phyloP scores from a whole-genome alignment of 164 flowering plant species.

The Cinnamomum micranthum region DNA sequence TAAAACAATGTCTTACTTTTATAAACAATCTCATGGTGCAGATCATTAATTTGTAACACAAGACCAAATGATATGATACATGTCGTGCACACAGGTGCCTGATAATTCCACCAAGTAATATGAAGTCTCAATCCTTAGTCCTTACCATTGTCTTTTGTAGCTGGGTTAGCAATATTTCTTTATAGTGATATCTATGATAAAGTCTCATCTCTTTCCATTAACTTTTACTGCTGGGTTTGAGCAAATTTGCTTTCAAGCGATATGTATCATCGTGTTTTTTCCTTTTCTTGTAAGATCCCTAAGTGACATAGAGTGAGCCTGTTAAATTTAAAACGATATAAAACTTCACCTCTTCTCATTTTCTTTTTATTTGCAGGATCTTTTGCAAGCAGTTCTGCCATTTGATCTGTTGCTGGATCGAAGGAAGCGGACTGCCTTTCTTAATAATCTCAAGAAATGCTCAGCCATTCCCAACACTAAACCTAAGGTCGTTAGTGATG shows the following conservation, averaged over 20 bases:
- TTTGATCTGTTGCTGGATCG: conserved; percentile 79
- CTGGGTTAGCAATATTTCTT: too few relatives aligned
- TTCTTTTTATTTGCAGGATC: conserved; percentile 52
- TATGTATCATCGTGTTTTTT: not conserved
- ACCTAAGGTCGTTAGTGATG: conserved; percentile 74
- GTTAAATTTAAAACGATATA: too few relatives aligned
- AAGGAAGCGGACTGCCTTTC: conserved; percentile 52
- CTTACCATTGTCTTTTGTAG: too few relatives aligned
- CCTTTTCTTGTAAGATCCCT: not conserved
- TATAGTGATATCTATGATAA: too few relatives aligned
- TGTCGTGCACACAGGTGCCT: too few relatives aligned
- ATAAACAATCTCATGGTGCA: too few relatives aligned
- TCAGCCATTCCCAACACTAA: conserved; percentile 30
- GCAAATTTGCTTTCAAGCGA: not conserved
- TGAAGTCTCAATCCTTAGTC: too few relatives aligned
- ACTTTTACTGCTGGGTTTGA: not conserved
- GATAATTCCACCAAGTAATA: too few relatives aligned
- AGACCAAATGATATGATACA: too few relatives aligned
- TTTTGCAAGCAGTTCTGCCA: conserved; percentile 86
- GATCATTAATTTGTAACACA: too few relatives aligned
- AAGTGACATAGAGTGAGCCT: not conserved
- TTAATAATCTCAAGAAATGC: conserved; percentile 31
- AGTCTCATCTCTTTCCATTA: too few relatives aligned
- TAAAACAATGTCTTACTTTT: too few relatives aligned
- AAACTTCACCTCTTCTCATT: not conserved